Conservation (phyloP, 352 stramenopile genomes). For the Phytophthora cryptogea region DNA sequence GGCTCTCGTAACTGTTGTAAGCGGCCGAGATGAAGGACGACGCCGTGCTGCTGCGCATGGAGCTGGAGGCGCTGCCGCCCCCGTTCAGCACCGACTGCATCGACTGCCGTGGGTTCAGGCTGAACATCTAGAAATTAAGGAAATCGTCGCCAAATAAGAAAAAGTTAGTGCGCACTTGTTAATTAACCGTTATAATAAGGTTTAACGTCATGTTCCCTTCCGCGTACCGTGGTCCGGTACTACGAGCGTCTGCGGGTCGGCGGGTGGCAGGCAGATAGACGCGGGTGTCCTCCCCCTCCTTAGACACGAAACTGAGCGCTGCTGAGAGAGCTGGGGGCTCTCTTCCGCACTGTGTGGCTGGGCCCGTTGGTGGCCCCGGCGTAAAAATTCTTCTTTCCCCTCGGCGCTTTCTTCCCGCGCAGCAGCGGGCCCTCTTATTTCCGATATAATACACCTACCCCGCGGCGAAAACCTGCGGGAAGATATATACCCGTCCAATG, state of each 20-base stretch:
- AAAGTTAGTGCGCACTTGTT: slow-evolving; percentile 1
- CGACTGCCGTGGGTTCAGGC: slow-evolving; percentile 40
- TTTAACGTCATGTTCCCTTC: no score
- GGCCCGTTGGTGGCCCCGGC: slow-evolving; percentile 6
- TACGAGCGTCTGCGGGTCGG: not conserved
- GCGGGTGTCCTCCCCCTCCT: not conserved
- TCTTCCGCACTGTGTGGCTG: slow-evolving; percentile 28
- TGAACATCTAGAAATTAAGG: slow-evolving; percentile 35
- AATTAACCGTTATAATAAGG: not conserved
- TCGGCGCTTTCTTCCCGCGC: slow-evolving; percentile 22
- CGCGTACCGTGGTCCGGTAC: not conserved
- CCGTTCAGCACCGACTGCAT: slow-evolving; percentile 42
- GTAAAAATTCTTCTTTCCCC: slow-evolving; percentile 33
- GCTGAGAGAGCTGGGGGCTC: slow-evolving; percentile 11
- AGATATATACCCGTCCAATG: not conserved
- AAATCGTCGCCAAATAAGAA: not conserved
- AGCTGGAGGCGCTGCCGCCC: slow-evolving; percentile 20
- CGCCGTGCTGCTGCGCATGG: slow-evolving; percentile 25
- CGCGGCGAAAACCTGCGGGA: not conserved
- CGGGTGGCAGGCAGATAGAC: not conserved
- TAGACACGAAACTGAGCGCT: slow-evolving; percentile 1
- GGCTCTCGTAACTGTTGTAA: slow-evolving; percentile 43
- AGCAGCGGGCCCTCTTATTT: slow-evolving; percentile 9
- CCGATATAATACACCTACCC: slow-evolving; percentile 28
- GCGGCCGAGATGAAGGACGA: slow-evolving; percentile 43